phyloP scores from a whole-genome alignment of 2,329 filamentous ascomycete species.

The Xylaria multiplex region DNA sequence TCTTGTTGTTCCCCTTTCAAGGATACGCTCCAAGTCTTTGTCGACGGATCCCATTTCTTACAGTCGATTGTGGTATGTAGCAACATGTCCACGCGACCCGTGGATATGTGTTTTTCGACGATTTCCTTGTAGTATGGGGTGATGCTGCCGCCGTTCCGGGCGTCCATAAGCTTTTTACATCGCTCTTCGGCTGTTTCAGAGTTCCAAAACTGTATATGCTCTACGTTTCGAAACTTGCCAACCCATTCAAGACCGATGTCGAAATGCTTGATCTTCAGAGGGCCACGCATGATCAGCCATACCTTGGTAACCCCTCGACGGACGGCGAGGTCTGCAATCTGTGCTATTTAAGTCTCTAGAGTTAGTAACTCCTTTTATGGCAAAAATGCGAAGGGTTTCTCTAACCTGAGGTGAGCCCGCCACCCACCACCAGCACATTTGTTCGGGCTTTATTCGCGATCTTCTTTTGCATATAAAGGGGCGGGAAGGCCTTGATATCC shows the following conservation, averaged over 20 bases:
- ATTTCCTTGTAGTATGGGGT: constrained; percentile 74
- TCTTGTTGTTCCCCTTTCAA: constrained; percentile 57
- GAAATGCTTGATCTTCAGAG: constrained; percentile 74
- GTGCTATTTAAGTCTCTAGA: constrained; percentile 55
- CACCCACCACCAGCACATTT: constrained; percentile 76
- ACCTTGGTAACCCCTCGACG: constrained; percentile 73
- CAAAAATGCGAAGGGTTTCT: too few species aligned
- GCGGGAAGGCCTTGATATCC: constrained; percentile 69
- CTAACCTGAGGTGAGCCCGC: constrained; percentile 72
- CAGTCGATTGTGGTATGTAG: constrained; percentile 66
- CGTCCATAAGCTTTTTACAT: constrained; percentile 70
- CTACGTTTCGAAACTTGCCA: constrained; percentile 81
- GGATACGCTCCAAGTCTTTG: constrained; percentile 57
- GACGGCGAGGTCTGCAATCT: constrained; percentile 74
- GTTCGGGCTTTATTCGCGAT: constrained; percentile 63
- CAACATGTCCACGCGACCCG: constrained; percentile 64
- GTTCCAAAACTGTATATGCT: constrained; percentile 81
- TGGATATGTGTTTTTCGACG: constrained; percentile 67
- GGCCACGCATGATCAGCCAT: constrained; percentile 73
- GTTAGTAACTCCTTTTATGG: too few species aligned
- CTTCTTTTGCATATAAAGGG: constrained; percentile 60
- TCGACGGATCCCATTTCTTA: constrained; percentile 59
- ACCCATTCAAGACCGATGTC: constrained; percentile 83
- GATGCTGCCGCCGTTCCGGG: constrained; percentile 80
- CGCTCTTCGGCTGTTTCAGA: constrained; percentile 77